Base-by-base conservation (phyloP, 2,329 filamentous ascomycete genomes). In the Helotiales sp. region DNA sequence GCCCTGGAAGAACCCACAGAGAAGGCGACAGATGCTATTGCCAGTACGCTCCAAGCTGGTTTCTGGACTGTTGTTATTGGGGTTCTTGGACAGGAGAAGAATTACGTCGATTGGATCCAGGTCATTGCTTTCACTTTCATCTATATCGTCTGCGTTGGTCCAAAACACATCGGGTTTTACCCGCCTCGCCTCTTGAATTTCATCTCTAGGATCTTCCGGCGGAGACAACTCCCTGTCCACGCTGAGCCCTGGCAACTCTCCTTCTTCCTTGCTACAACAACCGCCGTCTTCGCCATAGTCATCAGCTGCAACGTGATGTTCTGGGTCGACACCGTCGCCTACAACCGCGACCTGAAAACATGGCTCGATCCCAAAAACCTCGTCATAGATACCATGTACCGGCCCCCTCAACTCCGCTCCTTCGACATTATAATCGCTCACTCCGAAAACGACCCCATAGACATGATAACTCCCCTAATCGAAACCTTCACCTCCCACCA, bases 381-480 rank as follows among this genome's bases (percentile, higher is more conserved):
- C 20, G 64, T 43, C 15, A 45, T 75, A 10, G 75, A 76, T 28
- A 69, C 63, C n/a, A 28, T 65, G 11, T 76, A 75, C 47, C 69
- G 71, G 11, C 68, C 74, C 10, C 71, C 73, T 22, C 54, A 65
- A 24, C 62, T 68, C 15, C 71, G 69, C 20, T 68, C 69, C n/a
- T 64, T 76, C 10, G 74, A 76, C 22, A 64, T 76, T 1, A 66
- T 76, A 20, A 73, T 76, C 37, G 73, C 70, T 0, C 75, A 76
- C 61, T 73, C 72, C 10, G 65, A 61, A 13, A 70, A 67, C 20
- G 73, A 76, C 30, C 64, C 73, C 1, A 24, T 71, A 1, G 54
- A 69, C 6, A 62, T 40, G 10, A 70, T 76, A 28, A 49, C 59
- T 6, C 59, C 67, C 1, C 65, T 76, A 7, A 69, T 76, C 34